These are phyloP conservation scores for Termitomyces sp. DNA, from an alignment of 1,284 basidiomycete genomes.

Conservation along the genomic window DNA sequence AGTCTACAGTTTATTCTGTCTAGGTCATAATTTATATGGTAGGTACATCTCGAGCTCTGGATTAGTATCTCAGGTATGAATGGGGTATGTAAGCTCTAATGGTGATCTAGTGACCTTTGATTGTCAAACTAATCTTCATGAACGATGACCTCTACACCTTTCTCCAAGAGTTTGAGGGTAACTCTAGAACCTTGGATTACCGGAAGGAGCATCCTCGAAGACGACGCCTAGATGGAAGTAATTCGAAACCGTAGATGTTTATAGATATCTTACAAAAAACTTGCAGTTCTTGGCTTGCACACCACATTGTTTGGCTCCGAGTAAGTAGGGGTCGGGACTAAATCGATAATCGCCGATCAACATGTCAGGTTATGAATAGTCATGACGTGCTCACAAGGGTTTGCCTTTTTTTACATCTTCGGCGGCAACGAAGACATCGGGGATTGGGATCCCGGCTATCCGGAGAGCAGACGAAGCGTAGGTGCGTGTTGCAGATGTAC, in stretches of 20 bases:
- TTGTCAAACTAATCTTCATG: conserved; percentile 1
- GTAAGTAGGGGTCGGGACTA: conserved; percentile 82
- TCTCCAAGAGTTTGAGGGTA: conserved; percentile 35
- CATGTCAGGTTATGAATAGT: conserved; percentile 4
- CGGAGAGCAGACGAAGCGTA: conserved; percentile 54
- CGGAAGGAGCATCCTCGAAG: conserved; percentile 85
- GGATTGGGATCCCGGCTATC: conserved; percentile 47
- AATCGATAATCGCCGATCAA: conserved; percentile 4
- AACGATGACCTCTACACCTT: conserved; percentile 30
- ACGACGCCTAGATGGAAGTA: conserved; percentile 53
- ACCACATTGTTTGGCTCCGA: conserved; percentile 61
- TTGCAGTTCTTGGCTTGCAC: conserved; percentile 56
- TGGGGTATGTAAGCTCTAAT: neutral
- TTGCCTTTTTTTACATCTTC: conserved; percentile 80
- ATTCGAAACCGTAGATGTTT: conserved; percentile 1
- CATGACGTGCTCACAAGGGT: conserved; percentile 48
- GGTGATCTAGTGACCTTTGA: neutral
- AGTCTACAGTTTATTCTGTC: neutral
- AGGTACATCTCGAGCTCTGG: neutral
- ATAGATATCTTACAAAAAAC: conserved; percentile 11
- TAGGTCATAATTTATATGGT: neutral
- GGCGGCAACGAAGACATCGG: conserved; percentile 69
- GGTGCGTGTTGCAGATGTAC: conserved; percentile 59
- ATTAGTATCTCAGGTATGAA: neutral
- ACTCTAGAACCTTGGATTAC: conserved; percentile 33